A percentile compares a stretch with the other conserved stretches of the same genome.
Conservation (phyloP, 2,329 filamentous ascomycete species). For the Cytospora schulzeri region DNA sequence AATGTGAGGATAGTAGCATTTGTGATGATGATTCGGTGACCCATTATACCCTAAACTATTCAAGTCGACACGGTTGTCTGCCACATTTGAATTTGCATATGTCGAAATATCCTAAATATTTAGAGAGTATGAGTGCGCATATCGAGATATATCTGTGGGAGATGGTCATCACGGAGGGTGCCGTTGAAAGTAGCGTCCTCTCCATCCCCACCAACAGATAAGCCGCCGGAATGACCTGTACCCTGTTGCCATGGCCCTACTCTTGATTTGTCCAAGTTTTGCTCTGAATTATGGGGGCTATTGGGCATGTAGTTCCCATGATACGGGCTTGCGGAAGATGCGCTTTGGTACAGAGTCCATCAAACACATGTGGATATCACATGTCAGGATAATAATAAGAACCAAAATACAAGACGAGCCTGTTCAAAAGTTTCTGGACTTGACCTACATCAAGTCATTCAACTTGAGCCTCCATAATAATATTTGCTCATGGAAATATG, state of each 20-base stretch:
- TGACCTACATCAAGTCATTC: too few species aligned
- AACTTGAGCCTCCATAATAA: too few species aligned
- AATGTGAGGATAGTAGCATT: conserved; percentile 31
- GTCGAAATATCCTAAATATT: not conserved
- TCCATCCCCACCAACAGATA: not conserved
- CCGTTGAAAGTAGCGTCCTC: not conserved
- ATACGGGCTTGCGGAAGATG: not conserved
- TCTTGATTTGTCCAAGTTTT: not conserved
- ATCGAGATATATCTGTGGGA: not conserved
- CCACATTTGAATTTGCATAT: not conserved
- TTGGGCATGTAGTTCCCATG: too few species aligned
- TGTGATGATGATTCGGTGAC: conserved; percentile 29
- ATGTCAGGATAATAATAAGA: not conserved
- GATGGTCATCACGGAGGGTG: not conserved
- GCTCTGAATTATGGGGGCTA: not conserved
- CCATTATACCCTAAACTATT: not conserved
- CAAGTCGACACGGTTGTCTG: not conserved
- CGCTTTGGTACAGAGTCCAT: not conserved
- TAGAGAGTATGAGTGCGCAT: not conserved
- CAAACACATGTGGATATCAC: not conserved
- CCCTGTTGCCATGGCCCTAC: not conserved
- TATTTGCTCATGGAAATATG: too few species aligned
- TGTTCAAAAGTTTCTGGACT: too few species aligned
- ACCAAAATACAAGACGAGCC: not conserved
- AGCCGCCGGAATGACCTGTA: not conserved